These are phyloP conservation scores for Corylus heterophylla DNA, from an alignment of 306 rosid genomes.

Conservation along the genomic window DNA sequence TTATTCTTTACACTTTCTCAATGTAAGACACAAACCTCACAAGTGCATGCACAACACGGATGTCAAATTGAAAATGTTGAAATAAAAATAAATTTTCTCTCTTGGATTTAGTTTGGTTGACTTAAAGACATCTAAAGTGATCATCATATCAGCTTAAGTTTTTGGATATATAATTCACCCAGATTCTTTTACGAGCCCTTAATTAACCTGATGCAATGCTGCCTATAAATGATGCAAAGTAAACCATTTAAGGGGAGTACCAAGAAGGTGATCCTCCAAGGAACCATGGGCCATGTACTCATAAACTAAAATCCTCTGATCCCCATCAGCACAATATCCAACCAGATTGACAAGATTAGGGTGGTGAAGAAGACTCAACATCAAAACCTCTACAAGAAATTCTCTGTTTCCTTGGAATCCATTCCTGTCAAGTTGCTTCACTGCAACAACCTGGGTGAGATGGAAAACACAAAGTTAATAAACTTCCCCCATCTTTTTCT, in stretches of 20 bases:
- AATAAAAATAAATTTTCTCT: background rate
- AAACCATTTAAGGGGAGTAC: conserved; percentile 32
- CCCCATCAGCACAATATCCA: conserved; percentile 87
- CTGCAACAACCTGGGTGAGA: conserved; percentile 67
- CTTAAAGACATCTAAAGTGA: background rate
- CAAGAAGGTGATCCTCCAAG: conserved; percentile 89
- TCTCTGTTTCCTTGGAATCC: conserved; percentile 95
- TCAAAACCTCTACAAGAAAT: conserved; percentile 90
- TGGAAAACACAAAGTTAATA: conserved; percentile 3
- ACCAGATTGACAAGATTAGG: conserved; percentile 81
- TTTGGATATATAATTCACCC: background rate
- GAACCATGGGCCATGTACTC: conserved; percentile 88
- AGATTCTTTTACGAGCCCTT: background rate
- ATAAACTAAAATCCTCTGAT: conserved; percentile 79
- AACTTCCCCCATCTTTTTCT: background rate
- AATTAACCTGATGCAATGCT: background rate
- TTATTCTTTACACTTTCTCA: too few species aligned
- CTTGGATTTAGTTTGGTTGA: background rate
- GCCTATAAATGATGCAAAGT: background rate
- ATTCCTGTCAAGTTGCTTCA: conserved; percentile 88
- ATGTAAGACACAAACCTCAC: too few species aligned
- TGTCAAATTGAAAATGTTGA: too few species aligned
- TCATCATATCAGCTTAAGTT: too few species aligned
- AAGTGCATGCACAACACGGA: too few species aligned
- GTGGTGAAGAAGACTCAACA: conserved; percentile 81